Evolutionary conservation across 306 rosid genomes (phyloP).

Genomic region (Lupinus albus): DNA sequence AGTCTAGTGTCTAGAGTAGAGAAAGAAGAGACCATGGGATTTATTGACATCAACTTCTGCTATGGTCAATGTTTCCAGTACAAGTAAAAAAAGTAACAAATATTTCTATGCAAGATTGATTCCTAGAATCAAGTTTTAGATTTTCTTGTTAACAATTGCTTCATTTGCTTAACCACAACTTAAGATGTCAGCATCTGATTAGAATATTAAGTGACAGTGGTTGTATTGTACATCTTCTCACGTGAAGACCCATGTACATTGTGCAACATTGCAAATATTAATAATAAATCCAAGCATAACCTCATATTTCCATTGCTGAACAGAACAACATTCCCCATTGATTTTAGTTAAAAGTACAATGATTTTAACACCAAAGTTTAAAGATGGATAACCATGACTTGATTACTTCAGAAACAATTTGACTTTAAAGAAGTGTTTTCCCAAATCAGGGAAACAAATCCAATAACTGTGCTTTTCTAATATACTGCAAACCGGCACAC

Average conservation of each 20-base stretch:
- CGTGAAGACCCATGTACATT: background rate
- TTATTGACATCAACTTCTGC: too few species aligned
- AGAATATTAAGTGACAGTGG: background rate
- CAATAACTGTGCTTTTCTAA: background rate
- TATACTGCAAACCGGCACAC: constrained; percentile 2
- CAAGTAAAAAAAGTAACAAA: too few species aligned
- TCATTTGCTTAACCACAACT: constrained; percentile 24
- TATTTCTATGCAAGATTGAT: too few species aligned
- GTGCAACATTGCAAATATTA: background rate
- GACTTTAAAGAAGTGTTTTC: background rate
- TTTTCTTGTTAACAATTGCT: background rate
- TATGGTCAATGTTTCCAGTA: too few species aligned
- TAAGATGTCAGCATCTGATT: background rate
- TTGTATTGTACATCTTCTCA: background rate
- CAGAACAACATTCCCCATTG: background rate
- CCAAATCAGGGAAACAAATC: background rate
- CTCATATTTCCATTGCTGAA: background rate
- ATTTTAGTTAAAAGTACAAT: background rate
- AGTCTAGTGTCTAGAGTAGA: background rate
- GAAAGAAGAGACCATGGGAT: background rate
- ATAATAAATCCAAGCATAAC: background rate
- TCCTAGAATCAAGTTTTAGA: background rate
- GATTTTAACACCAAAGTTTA: background rate
- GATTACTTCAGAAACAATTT: background rate
- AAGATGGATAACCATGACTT: background rate